A percentile compares a stretch with the other conserved stretches of the same genome.
Conservation (phyloP, 345 rosid genomes). For the Lumnitzera racemosa region DNA sequence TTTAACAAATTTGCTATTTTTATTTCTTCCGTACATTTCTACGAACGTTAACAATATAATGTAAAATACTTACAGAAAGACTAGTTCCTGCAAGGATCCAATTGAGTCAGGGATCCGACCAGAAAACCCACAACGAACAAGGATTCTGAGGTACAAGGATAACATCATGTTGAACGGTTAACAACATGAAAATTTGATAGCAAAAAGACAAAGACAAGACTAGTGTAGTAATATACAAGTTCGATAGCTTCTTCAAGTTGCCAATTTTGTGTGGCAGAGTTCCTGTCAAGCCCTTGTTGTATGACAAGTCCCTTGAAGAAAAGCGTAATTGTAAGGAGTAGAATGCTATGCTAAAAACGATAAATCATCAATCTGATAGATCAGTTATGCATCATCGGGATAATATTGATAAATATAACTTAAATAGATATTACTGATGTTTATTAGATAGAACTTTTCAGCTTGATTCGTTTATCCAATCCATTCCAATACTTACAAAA, state of each 20-base stretch:
- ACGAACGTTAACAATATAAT: background rate
- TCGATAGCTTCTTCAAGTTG: slow-evolving; percentile 39
- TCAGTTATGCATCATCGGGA: no score
- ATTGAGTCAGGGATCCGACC: slow-evolving; percentile 66
- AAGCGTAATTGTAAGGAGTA: slow-evolving; percentile 12
- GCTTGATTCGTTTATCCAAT: no score
- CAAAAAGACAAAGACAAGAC: background rate
- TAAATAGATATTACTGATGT: no score
- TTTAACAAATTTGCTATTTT: no score
- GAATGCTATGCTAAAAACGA: background rate
- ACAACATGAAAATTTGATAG: slow-evolving; percentile 1
- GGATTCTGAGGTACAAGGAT: slow-evolving; percentile 34
- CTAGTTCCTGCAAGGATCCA: slow-evolving; percentile 47
- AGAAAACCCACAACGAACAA: slow-evolving; percentile 64
- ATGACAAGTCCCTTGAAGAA: slow-evolving; percentile 70
- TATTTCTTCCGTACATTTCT: no score
- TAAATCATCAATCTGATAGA: no score
- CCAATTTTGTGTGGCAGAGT: slow-evolving; percentile 59
- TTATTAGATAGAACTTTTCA: no score
- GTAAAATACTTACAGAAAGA: slow-evolving; percentile 42
- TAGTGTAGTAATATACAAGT: slow-evolving; percentile 45
- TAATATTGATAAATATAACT: no score
- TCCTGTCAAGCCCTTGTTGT: slow-evolving; percentile 52
- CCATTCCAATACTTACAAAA: no score
- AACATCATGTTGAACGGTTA: background rate